phyloP scores from a whole-genome alignment of 164 flowering plant genomes.

The grape (Vitis vinifera) region DNA sequence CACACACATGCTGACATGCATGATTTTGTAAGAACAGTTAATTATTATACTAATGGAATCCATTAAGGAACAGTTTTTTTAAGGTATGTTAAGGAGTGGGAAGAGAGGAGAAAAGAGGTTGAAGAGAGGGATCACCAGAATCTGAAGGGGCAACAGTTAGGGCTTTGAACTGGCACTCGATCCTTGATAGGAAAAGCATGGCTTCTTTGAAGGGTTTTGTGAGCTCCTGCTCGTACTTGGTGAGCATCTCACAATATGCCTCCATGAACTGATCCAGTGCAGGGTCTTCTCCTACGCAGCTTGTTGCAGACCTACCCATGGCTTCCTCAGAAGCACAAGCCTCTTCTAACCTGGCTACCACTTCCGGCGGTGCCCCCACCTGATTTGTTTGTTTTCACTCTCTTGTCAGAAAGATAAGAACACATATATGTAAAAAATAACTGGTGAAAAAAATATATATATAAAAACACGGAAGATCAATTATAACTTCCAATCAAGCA shows the following conservation, averaged over 20 bases:
- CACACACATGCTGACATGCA: background rate
- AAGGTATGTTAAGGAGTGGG: background rate
- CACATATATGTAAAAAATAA: no score
- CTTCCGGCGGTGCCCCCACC: constrained; percentile 97
- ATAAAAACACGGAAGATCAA: no score
- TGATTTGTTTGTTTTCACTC: constrained; percentile 15
- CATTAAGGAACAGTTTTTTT: background rate
- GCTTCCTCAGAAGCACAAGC: constrained; percentile 50
- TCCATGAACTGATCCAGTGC: constrained; percentile 99
- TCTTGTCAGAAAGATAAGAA: background rate
- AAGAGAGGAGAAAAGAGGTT: constrained; percentile 9
- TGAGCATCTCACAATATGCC: constrained; percentile 96
- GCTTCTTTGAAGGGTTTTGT: constrained; percentile 92
- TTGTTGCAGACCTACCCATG: constrained; percentile 22
- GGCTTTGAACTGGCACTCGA: constrained; percentile 86
- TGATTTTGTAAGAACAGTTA: background rate
- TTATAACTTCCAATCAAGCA: no score
- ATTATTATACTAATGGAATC: background rate
- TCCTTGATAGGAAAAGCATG: constrained; percentile 76
- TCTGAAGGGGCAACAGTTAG: constrained; percentile 57
- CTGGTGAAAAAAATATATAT: no score
- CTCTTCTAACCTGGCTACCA: constrained; percentile 77
- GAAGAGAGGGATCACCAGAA: constrained; percentile 29
- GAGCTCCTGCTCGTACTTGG: constrained; percentile 87
- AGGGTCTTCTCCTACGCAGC: constrained; percentile 75